These are phyloP conservation scores for Plasmodium reichenowi DNA, from an alignment of 169 alveolate species.

Conservation along the genomic window DNA sequence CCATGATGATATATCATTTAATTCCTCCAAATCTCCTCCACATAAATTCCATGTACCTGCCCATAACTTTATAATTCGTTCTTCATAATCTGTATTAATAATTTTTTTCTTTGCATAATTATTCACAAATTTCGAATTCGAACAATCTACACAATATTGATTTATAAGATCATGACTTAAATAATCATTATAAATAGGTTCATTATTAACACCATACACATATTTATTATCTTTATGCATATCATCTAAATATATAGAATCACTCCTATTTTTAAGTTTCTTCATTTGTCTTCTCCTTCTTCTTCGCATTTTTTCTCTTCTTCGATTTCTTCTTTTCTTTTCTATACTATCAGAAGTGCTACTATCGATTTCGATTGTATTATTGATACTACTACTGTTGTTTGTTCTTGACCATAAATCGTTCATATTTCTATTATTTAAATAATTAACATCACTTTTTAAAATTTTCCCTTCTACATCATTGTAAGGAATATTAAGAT, in stretches of 20 bases:
- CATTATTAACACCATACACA: conserved; percentile 12
- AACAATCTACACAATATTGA: conserved; percentile 41
- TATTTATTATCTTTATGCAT: conserved; percentile 29
- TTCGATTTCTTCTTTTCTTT: conserved; percentile 13
- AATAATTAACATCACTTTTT: background rate
- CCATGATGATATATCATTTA: conserved; percentile 83
- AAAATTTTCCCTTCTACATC: background rate
- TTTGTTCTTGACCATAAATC: background rate
- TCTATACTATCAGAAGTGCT: background rate
- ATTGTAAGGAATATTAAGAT: background rate
- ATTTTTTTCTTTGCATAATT: conserved; percentile 37
- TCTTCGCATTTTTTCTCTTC: conserved; percentile 9
- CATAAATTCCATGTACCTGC: conserved; percentile 86
- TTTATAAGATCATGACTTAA: conserved; percentile 45
- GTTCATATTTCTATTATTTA: conserved; percentile 5
- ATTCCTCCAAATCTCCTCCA: conserved; percentile 78
- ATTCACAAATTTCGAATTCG: conserved; percentile 14
- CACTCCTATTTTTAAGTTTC: conserved; percentile 29
- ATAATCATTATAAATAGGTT: conserved; percentile 28
- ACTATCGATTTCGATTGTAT: background rate
- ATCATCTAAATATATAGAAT: conserved; percentile 35
- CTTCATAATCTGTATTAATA: conserved; percentile 54
- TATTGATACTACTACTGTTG: background rate
- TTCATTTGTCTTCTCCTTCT: conserved; percentile 1
- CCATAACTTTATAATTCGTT: conserved; percentile 80